Conservation (phyloP, 345 rosid genomes). For the Hibiscus mutabilis region DNA sequence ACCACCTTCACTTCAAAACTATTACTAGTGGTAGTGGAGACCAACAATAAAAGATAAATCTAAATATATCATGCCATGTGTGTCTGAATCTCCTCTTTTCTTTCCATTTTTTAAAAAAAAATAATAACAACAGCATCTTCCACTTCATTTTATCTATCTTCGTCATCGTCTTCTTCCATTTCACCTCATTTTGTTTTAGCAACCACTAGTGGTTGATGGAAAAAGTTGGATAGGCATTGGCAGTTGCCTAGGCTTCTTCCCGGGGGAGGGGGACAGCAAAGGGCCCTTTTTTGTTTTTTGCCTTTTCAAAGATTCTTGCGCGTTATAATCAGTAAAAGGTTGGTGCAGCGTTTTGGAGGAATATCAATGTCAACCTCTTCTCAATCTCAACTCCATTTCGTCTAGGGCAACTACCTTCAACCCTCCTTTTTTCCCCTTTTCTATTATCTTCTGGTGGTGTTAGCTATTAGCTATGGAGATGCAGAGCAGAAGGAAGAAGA, state of each 20-base stretch:
- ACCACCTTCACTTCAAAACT: background rate
- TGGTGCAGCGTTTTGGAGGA: background rate
- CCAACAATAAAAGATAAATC: background rate
- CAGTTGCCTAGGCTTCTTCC: slow-evolving; percentile 3
- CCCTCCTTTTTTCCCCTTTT: background rate
- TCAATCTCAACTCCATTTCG: background rate
- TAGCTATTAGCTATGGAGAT: slow-evolving; percentile 1
- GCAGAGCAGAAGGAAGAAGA: slow-evolving; percentile 1
- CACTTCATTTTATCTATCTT: background rate
- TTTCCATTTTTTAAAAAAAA: no score
- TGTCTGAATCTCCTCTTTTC: background rate
- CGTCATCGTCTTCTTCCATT: background rate
- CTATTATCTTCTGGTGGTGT: background rate
- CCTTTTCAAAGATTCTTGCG: background rate
- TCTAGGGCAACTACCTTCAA: background rate
- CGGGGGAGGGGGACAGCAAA: background rate
- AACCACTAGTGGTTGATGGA: background rate
- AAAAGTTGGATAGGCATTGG: slow-evolving; percentile 6
- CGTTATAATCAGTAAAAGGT: background rate
- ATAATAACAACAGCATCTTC: background rate
- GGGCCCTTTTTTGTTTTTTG: background rate
- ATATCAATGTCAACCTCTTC: slow-evolving; percentile 1
- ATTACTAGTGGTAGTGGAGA: slow-evolving; percentile 2
- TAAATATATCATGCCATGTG: background rate
- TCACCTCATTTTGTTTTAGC: slow-evolving; percentile 7